A percentile compares a stretch with the other conserved stretches of the same genome.
phyloP scores from a whole-genome alignment of 2,329 filamentous ascomycete species.

The Cladobotryum mycophilum region DNA sequence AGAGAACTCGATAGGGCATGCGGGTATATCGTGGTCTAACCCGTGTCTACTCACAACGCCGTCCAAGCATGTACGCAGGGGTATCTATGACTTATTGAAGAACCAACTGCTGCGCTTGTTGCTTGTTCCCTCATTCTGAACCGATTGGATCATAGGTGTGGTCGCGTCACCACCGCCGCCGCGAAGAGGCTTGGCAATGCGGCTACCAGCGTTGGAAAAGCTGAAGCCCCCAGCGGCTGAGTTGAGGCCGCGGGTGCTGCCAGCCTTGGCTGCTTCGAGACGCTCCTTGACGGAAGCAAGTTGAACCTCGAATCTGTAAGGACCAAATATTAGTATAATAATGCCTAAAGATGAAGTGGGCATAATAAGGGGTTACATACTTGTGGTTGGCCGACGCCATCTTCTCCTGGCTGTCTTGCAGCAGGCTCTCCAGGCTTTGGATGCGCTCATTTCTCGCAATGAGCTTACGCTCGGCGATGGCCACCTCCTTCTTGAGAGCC shows the following conservation, averaged over 20 bases:
- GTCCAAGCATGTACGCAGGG: constrained; percentile 13
- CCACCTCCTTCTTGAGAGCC: constrained; percentile 96
- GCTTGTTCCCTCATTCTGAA: constrained; percentile 49
- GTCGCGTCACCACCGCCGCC: constrained; percentile 48
- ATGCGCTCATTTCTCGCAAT: constrained; percentile 97
- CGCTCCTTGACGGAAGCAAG: constrained; percentile 96
- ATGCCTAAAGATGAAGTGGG: neutral
- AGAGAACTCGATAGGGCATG: constrained; percentile 2
- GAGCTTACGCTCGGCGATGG: constrained; percentile 94
- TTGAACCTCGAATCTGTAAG: constrained; percentile 83
- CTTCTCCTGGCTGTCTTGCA: constrained; percentile 98
- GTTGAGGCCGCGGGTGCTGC: constrained; percentile 78
- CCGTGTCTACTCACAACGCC: constrained; percentile 19
- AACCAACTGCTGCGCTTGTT: constrained; percentile 70
- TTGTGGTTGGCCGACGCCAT: constrained; percentile 94
- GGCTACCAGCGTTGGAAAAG: constrained; percentile 58
- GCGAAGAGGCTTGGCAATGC: constrained; percentile 63
- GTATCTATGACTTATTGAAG: constrained; percentile 54
- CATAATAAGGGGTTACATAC: constrained; percentile 47
- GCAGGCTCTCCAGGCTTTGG: constrained; percentile 80
- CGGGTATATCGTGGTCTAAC: constrained; percentile 2
- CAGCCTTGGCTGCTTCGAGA: constrained; percentile 88
- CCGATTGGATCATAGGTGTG: constrained; percentile 50
- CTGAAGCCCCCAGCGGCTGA: constrained; percentile 64
- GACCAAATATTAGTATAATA: neutral